Conservation (phyloP, 441 rosid species). For the Hura crepitans region DNA sequence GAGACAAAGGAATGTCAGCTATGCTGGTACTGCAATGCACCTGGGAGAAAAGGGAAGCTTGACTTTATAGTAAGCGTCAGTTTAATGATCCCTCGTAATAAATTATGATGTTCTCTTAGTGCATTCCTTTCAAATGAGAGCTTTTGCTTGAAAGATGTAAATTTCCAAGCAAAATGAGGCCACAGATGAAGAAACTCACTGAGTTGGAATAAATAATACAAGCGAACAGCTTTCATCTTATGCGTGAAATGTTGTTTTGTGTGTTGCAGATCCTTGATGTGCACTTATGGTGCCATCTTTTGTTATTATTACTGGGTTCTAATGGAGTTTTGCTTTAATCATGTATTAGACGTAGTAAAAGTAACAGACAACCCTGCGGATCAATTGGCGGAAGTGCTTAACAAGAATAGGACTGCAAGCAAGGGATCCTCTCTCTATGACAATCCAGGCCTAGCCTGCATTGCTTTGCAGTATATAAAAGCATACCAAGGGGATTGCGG, state of each 20-base stretch:
- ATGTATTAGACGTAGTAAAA: constrained; percentile 32
- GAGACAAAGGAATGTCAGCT: no score
- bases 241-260: not conserved
- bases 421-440: constrained; percentile 45
- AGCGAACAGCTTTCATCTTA: not conserved
- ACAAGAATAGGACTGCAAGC: constrained; percentile 48
- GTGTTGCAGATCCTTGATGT: not conserved
- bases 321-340: constrained; percentile 4
- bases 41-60: no score
- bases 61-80: not conserved
- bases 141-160: not conserved
- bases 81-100: not conserved
- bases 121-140: not conserved
- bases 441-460: constrained; percentile 64
- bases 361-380: constrained; percentile 65
- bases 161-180: not conserved
- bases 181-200: not conserved
- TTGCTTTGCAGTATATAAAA: constrained; percentile 71
- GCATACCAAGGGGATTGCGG: constrained; percentile 59
- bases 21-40: no score
- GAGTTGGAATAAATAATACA: not conserved
- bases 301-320: constrained; percentile 11
- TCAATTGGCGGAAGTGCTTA: constrained; percentile 44
- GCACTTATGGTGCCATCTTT: not conserved
- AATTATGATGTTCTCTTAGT: not conserved